Base-by-base conservation (phyloP, 2,329 filamentous ascomycete genomes). In the Sarocladiaceae sp. region DNA sequence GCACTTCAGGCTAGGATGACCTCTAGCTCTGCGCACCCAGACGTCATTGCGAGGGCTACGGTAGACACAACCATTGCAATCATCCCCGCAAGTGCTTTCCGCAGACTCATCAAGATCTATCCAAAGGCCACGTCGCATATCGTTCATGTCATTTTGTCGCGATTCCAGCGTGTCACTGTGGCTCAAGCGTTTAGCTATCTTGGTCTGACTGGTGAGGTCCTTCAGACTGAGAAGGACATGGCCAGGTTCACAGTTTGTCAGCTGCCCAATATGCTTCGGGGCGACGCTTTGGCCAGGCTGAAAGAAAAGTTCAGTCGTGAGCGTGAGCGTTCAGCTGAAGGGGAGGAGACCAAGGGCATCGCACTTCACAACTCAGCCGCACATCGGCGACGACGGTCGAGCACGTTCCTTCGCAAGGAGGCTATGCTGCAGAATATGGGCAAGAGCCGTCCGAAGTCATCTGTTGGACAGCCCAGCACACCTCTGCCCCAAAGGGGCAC, bases 21-120 rank as follows among this genome's bases (percentile, higher is more conserved):
- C 28, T 80, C 82, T 11, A 87, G 86, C 57, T 97, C 94, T 13
- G 91, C 90, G 0, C 94, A 99, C 69, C 94, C 94, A 11, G 94
- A 99, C 63, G 94, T 99, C 56, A 90, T 99, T 57, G 94, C 93
- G n/a, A 82, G 94, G 58, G 94, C 94, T 5, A 95, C 91, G 15
- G 88, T 95, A 22, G 95, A 99, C 65, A 99, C 94, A 0, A 99
- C 95, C 0, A 97, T 99, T 68, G 94, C 94, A 5, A 95, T 99
- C 57, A 99, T 99, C 53, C 95, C 95, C 1, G 94, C 94, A 1
- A 96, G 91, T 64, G 95, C 94, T 3, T 99, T 99, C 62, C 84
- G 91, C 51, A 85, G 95, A 8, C 75, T 99, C 50, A 99, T 96
- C 49, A 84, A 90, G 63, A 86, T 97, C 22, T 99, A 97, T 61